phyloP scores from a whole-genome alignment of 108 stramenopile genomes.

The Skeletonema tropicum region DNA sequence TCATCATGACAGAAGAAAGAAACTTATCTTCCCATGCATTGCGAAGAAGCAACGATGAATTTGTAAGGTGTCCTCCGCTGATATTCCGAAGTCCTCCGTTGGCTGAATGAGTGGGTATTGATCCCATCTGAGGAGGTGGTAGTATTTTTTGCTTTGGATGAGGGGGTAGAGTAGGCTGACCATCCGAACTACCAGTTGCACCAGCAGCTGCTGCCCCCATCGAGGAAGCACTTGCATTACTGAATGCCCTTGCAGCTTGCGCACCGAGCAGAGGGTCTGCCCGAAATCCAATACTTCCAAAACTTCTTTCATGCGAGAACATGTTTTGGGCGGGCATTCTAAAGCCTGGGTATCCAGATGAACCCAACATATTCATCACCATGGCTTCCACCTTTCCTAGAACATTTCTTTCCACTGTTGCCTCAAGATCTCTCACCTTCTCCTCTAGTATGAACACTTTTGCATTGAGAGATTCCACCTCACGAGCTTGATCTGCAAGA shows the following conservation, averaged over 20 bases:
- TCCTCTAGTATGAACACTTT: constrained; percentile 62
- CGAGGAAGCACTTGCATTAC: constrained; percentile 38
- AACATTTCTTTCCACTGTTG: constrained; percentile 18
- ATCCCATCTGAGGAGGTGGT: constrained; percentile 32
- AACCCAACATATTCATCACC: constrained; percentile 34
- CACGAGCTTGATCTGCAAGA: constrained; percentile 55
- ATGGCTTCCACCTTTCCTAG: constrained; percentile 30
- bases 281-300: constrained; percentile 17
- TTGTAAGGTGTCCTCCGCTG: constrained; percentile 50
- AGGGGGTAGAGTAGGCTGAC: constrained; percentile 68
- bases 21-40: constrained; percentile 84
- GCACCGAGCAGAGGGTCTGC: constrained; percentile 17
- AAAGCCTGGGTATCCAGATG: constrained; percentile 4
- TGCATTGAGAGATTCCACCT: constrained; percentile 66
- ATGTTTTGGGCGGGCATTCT: constrained; percentile 12
- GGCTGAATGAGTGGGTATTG: constrained; percentile 17
- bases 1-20: constrained; percentile 74
- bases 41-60: constrained; percentile 52
- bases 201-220: constrained; percentile 52
- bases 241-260: constrained; percentile 38
- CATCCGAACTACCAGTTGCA: constrained; percentile 17
- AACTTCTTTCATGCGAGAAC: constrained; percentile 12
- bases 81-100: constrained; percentile 57
- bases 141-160: constrained; percentile 85
- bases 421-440: constrained; percentile 30